Conservation (phyloP, 2,329 filamentous ascomycete species). For the Tolypocladium cylindrosporum region DNA sequence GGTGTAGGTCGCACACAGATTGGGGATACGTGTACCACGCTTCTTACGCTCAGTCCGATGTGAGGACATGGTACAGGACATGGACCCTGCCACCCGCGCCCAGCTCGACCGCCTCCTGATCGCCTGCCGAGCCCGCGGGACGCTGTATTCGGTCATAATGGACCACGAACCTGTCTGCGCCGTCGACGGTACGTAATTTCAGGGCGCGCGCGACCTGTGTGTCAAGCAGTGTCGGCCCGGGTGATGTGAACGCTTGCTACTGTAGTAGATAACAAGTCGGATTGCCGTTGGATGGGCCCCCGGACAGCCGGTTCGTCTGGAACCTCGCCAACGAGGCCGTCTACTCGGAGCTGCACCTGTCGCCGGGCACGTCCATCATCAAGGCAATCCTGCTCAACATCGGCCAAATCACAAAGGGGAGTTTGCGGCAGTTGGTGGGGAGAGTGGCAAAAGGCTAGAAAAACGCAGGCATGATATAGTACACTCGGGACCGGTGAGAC, state of each 20-base stretch:
- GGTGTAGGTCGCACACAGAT: too few relatives aligned
- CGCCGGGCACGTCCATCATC: conserved; percentile 48
- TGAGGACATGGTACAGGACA: background rate
- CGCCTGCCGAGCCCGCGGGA: background rate
- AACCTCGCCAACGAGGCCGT: conserved; percentile 51
- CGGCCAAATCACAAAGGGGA: conserved; percentile 13
- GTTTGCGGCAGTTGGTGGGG: background rate
- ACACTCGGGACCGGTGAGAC: background rate
- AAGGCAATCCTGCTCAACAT: conserved; percentile 48
- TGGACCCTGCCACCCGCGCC: background rate
- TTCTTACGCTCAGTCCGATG: too few relatives aligned
- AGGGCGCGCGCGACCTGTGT: too few relatives aligned
- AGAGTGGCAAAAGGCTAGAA: background rate
- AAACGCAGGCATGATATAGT: background rate
- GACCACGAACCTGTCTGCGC: background rate
- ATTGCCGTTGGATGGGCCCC: conserved; percentile 15
- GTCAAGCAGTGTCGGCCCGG: too few relatives aligned
- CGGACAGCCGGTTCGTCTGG: conserved; percentile 51
- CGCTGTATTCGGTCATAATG: conserved; percentile 2
- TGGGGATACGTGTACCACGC: too few relatives aligned
- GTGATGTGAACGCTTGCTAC: too few relatives aligned
- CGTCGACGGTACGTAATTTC: too few relatives aligned
- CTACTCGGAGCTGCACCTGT: conserved; percentile 48
- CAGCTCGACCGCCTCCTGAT: background rate
- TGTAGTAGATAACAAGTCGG: too few relatives aligned